A percentile compares a stretch with the other conserved stretches of the same genome.
phyloP scores from a whole-genome alignment of 495 filamentous ascomycete species.

The Neurospora intermedia region DNA sequence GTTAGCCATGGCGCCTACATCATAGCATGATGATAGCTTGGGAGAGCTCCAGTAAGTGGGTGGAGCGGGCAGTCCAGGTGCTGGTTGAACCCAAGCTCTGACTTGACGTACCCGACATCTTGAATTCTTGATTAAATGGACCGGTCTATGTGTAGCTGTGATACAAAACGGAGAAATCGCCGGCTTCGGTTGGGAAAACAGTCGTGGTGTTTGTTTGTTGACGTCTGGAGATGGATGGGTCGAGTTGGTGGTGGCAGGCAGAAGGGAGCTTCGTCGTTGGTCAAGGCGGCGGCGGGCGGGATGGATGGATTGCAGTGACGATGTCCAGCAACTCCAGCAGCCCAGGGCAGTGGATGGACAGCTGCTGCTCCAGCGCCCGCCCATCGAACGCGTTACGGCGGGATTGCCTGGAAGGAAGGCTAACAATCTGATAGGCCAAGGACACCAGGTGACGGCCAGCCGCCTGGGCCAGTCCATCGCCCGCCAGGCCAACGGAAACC shows the following conservation, averaged over 20 bases:
- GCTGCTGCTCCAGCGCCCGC: constrained; percentile 14
- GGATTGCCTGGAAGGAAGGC: constrained; percentile 30
- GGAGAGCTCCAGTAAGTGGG: constrained; percentile 7
- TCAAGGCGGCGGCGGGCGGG: background rate
- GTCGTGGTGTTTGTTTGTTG: background rate
- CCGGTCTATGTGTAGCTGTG: background rate
- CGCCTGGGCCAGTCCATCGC: background rate
- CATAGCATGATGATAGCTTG: background rate
- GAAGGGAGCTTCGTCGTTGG: constrained; percentile 23
- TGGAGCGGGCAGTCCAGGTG: constrained; percentile 12
- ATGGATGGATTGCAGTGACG: background rate
- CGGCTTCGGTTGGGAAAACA: background rate
- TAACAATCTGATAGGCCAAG: constrained; percentile 5
- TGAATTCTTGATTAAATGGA: constrained; percentile 17
- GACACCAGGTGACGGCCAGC: background rate
- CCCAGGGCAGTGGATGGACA: background rate
- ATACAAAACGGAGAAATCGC: background rate
- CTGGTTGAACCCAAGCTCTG: constrained; percentile 10
- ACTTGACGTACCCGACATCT: constrained; percentile 34
- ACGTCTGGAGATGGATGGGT: constrained; percentile 2
- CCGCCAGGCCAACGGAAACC: background rate
- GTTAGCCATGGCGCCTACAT: constrained; percentile 13
- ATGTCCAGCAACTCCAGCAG: background rate
- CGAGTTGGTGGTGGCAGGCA: constrained; percentile 10
- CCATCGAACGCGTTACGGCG: constrained; percentile 27